phyloP scores from a whole-genome alignment of 805 yeast species.

The Monosporozyma servazzii region DNA sequence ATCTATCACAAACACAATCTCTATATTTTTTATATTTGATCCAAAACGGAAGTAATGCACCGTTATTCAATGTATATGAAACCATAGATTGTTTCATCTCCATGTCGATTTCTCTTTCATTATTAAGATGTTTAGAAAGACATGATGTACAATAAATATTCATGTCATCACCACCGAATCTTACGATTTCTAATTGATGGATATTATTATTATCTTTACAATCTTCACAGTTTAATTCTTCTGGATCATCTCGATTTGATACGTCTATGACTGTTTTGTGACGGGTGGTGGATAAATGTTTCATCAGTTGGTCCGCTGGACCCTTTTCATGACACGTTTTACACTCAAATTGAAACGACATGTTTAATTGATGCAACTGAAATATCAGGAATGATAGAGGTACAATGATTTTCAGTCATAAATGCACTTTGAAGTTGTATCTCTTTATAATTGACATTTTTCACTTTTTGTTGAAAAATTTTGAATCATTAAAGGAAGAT shows the following conservation, averaged over 20 bases:
- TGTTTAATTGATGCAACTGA: background rate
- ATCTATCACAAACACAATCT: slow-evolving; percentile 40
- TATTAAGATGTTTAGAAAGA: slow-evolving; percentile 29
- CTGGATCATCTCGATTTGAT: slow-evolving; percentile 34
- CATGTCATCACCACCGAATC: slow-evolving; percentile 51
- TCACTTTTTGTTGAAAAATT: too few species aligned
- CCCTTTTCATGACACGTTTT: slow-evolving; percentile 35
- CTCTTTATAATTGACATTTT: too few species aligned
- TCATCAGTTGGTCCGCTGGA: slow-evolving; percentile 36
- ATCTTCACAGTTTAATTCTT: slow-evolving; percentile 44
- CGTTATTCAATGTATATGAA: slow-evolving; percentile 44
- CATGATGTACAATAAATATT: slow-evolving; percentile 41
- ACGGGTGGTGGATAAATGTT: slow-evolving; percentile 44
- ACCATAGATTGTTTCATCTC: slow-evolving; percentile 34
- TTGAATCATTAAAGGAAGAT: too few species aligned
- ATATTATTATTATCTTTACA: slow-evolving; percentile 43
- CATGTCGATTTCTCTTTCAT: background rate
- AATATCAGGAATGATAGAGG: too few species aligned
- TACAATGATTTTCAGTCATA: too few species aligned
- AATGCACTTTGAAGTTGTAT: too few species aligned
- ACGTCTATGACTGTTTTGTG: slow-evolving; percentile 39
- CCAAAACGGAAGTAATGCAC: slow-evolving; percentile 43
- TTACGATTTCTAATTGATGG: slow-evolving; percentile 41
- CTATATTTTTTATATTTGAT: slow-evolving; percentile 40
- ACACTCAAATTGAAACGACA: slow-evolving; percentile 31